phyloP scores from a whole-genome alignment of 805 yeast species.

The Lachancea thermotolerans region DNA sequence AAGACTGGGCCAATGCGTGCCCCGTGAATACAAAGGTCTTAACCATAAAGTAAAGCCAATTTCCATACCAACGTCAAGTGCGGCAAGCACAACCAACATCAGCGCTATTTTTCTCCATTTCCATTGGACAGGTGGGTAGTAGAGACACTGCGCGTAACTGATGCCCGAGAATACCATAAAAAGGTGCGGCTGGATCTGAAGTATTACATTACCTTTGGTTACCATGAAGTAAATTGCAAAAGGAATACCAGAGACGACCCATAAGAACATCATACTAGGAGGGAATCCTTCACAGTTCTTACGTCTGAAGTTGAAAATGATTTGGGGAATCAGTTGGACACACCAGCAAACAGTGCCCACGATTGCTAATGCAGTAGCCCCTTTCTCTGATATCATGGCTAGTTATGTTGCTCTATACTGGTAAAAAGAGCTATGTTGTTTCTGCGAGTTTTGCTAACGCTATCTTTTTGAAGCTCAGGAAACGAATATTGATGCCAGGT shows the following conservation, averaged over 20 bases:
- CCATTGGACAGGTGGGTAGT: constrained; percentile 61
- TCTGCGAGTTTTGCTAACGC: too few relatives aligned
- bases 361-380: constrained; percentile 75
- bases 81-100: constrained; percentile 34
- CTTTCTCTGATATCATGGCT: constrained; percentile 31
- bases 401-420: too few relatives aligned
- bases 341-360: constrained; percentile 93
- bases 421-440: too few relatives aligned
- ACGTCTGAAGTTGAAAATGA: constrained; percentile 60
- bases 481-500: too few relatives aligned
- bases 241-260: constrained; percentile 77
- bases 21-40: constrained; percentile 46
- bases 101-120: constrained; percentile 33
- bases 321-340: constrained; percentile 82
- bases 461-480: too few relatives aligned
- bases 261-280: constrained; percentile 77
- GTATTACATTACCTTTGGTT: constrained; percentile 63
- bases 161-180: constrained; percentile 64
- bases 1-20: constrained; percentile 65
- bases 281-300: constrained; percentile 86
- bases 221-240: constrained; percentile 79
- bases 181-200: constrained; percentile 81
- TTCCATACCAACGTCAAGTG: constrained; percentile 52
- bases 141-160: constrained; percentile 61
- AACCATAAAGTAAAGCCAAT: constrained; percentile 67